Base-by-base conservation (phyloP, 495 filamentous ascomycete genomes). In the Copromyces sp. region DNA sequence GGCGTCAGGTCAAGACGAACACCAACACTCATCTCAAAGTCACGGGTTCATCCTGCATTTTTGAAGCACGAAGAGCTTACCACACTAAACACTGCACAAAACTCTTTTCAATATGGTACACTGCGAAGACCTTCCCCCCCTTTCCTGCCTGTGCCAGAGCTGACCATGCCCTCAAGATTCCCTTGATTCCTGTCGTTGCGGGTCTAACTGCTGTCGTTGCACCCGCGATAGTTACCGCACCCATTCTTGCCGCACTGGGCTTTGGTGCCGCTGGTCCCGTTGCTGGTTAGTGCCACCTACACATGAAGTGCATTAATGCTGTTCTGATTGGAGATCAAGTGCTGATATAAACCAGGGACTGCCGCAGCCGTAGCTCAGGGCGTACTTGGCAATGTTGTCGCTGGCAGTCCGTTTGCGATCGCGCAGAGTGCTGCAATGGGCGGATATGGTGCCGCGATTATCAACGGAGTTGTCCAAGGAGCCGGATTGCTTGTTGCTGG, bases 1-100 rank as follows among this genome's bases (percentile, higher is more conserved):
- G 20, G 5, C 20, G 20, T 14, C 7, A 1, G 29, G 20, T 14
- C 7, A 1, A 59, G 47, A 29, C 11, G 4, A 29, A 53, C 0
- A 14, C 9, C 20, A 14, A 59, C 11, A 0, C 11, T 14, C 20
- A 59, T 1, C 0, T 29, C 20, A 14, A 59, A 0, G 0, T 59
- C 20, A 24, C 47, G 11, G 0, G 2, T 14, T 53, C 9, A 59
- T 59, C 9, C 20, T 53, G 1, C 9, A 2, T 2, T 53, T 24
- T 0, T 53, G 17, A 20, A 45, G 0, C 42, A 45, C 42, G 20
- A 53, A 53, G 20, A 53, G 0, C 45, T 29, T 14, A 29, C 0
- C 9, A 0, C 9, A 3, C 45, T 24, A 9, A 14, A 53, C 45
- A 14, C 20, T 53, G 4, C 3, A 47, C 45, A 24, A 24, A 24